Evolutionary conservation across 352 stramenopile species (phyloP), one percentile per base, ranked within the genome.

Genomic region (Pythium plurisporium): DNA sequence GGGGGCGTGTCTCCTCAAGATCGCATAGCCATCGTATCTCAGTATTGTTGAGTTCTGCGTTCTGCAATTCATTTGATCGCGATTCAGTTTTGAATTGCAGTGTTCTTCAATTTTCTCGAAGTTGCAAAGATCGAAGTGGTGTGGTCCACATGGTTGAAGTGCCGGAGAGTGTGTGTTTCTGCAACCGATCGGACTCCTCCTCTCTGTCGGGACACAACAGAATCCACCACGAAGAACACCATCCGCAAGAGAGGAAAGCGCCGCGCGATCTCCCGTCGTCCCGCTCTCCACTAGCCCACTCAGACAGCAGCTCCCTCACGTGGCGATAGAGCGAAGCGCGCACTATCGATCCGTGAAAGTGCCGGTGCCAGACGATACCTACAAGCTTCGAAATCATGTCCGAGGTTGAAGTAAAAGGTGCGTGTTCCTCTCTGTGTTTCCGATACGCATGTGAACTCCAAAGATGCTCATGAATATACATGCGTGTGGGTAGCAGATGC

Each of bases 121-220:
- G 14, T 31, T 22, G 22, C 2, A 61, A 67, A 67, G 52, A 62
- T 67, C 52, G 49, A 48, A 34, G 22, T 58, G 36, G 53, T 64
- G 61, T 68, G 61, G 61, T 59, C 61, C 61, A 68, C 61, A n/a
- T 62, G 47, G 61, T 68, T 68, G 61, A 68, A 68, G 61, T 68
- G 36, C 42, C 48, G 55, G 50, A 52, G 52, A 37, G 59, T 61
- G 59, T 67, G 61, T 68, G 61, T 68, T 68, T 68, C 61, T 68
- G 61, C 54, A 68, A 68, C 61, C 61, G 54, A 34, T 25, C 5
- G 19, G 3, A 15, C 15, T 37, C 34, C 41, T 38, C 22, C 50
- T 36, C 19, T 22, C 29, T 42, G 14, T 20, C 3, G 23, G 20
- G 12, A 15, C 52, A 60, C 40, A 53, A 49, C 36, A 4, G 30